phyloP scores from a whole-genome alignment of 2,329 filamentous ascomycete genomes.

The Pleoardoris graminearum region DNA sequence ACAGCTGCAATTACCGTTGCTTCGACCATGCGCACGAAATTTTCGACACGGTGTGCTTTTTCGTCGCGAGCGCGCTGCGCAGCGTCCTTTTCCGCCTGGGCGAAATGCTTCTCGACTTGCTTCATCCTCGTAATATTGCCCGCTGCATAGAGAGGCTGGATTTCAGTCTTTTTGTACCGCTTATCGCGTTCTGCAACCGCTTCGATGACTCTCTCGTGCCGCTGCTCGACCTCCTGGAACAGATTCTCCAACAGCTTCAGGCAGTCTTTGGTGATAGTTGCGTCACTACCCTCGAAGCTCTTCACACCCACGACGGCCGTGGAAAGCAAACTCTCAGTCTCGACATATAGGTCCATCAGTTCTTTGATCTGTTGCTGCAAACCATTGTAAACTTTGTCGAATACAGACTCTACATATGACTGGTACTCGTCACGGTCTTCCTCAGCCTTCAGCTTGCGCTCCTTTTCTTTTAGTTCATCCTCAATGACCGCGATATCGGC shows the following conservation, averaged over 20 bases:
- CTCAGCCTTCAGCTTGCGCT: conserved; percentile 55
- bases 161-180: conserved; percentile 58
- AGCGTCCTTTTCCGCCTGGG: conserved; percentile 56
- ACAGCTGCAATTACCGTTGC: conserved; percentile 56
- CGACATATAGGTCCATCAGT: conserved; percentile 53
- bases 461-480: conserved; percentile 58
- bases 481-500: conserved; percentile 60
- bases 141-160: conserved; percentile 55
- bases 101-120: conserved; percentile 49
- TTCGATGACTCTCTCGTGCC: conserved; percentile 54
- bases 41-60: conserved; percentile 54
- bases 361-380: conserved; percentile 55
- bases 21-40: conserved; percentile 56
- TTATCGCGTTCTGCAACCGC: conserved; percentile 58
- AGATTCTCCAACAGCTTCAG: conserved; percentile 47
- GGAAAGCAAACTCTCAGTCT: conserved; percentile 31
- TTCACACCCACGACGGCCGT: conserved; percentile 29
- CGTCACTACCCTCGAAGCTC: conserved; percentile 20
- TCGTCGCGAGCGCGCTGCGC: conserved; percentile 54
- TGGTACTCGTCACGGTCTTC: conserved; percentile 59
- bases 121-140: conserved; percentile 58
- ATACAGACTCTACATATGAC: conserved; percentile 55
- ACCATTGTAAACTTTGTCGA: conserved; percentile 53
- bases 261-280: conserved; percentile 24
- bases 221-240: conserved; percentile 53